These are phyloP conservation scores for Rhynchosporium graminicola DNA, from an alignment of 2,329 filamentous ascomycete genomes.

Conservation along the genomic window DNA sequence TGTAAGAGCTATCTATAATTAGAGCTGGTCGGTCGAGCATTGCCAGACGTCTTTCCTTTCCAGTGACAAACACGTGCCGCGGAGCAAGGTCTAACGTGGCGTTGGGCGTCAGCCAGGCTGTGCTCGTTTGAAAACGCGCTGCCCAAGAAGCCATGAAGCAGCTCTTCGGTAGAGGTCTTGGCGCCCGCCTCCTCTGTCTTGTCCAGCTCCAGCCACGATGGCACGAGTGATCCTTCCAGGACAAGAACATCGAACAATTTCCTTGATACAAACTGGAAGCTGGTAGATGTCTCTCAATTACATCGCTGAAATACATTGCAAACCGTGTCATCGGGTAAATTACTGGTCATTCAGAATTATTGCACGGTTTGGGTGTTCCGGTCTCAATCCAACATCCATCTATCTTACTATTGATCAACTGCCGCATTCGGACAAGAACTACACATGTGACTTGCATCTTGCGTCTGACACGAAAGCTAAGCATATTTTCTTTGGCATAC, in stretches of 20 bases:
- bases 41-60: too few relatives aligned
- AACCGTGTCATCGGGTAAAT: too few relatives aligned
- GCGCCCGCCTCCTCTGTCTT: background rate
- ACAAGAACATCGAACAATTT: too few relatives aligned
- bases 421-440: background rate
- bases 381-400: too few relatives aligned
- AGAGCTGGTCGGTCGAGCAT: background rate
- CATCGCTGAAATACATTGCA: too few relatives aligned
- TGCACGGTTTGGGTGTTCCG: too few relatives aligned
- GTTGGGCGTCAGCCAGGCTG: conserved; percentile 11
- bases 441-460: background rate
- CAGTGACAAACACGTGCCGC: background rate
- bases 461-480: conserved; percentile 1
- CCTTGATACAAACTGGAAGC: too few relatives aligned
- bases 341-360: too few relatives aligned
- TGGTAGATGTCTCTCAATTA: too few relatives aligned
- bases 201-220: background rate
- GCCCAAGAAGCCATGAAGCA: background rate
- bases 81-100: background rate
- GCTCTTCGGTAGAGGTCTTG: conserved; percentile 1
- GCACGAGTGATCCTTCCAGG: too few relatives aligned
- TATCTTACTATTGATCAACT: background rate
- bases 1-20: conserved; percentile 1
- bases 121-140: conserved; percentile 7
- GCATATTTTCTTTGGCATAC: background rate